phyloP scores from a whole-genome alignment of 768 basidiomycete genomes.

The Lactarius hatsudake region DNA sequence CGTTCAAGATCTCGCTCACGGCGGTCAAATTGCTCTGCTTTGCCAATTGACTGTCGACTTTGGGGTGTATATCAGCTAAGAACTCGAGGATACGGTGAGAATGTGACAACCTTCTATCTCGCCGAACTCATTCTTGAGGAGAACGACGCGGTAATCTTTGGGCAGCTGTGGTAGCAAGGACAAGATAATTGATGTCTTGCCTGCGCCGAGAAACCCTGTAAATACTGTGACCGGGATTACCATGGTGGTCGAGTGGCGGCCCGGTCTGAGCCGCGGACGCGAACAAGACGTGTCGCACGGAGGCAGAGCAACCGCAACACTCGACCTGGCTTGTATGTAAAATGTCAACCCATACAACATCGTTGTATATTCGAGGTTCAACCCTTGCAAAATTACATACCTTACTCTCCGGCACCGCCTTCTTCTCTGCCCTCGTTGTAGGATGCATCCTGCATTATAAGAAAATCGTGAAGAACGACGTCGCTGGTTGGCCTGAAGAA shows the following conservation, averaged over 20 bases:
- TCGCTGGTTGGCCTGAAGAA: slow-evolving; percentile 81
- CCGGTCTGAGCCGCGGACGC: neutral
- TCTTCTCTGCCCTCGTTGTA: slow-evolving; percentile 57
- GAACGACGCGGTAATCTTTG: slow-evolving; percentile 80
- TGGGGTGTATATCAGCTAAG: neutral
- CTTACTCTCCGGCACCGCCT: slow-evolving; percentile 60
- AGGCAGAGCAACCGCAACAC: too few species aligned
- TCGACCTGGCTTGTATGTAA: neutral
- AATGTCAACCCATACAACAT: neutral
- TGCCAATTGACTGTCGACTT: slow-evolving; percentile 90
- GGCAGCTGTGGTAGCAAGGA: slow-evolving; percentile 80
- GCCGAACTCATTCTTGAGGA: slow-evolving; percentile 96
- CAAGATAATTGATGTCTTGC: slow-evolving; percentile 79
- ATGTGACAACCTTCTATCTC: slow-evolving; percentile 71
- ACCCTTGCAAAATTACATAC: slow-evolving; percentile 64
- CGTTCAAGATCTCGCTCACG: slow-evolving; percentile 92
- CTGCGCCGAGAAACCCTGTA: slow-evolving; percentile 89
- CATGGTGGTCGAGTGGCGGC: neutral
- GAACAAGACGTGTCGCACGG: neutral
- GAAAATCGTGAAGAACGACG: slow-evolving; percentile 81
- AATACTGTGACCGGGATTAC: slow-evolving; percentile 88
- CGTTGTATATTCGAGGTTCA: slow-evolving; percentile 44
- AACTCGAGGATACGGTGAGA: neutral
- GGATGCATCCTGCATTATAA: slow-evolving; percentile 73
- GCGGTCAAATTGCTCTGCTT: slow-evolving; percentile 79